These are phyloP conservation scores for Cercospora beticola DNA, from an alignment of 2,329 filamentous ascomycete genomes.

Conservation along the genomic window DNA sequence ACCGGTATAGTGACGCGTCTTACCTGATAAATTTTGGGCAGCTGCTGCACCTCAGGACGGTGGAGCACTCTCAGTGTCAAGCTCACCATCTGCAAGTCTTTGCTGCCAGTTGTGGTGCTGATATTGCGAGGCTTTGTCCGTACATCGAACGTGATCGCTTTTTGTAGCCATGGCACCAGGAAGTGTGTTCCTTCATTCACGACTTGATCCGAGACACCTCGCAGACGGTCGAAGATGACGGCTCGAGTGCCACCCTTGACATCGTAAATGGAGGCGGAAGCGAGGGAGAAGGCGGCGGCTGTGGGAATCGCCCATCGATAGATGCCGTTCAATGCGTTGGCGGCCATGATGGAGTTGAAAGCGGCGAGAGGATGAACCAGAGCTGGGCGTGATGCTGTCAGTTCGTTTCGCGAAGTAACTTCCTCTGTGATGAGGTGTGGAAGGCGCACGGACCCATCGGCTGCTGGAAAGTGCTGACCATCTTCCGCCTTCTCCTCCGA, in stretches of 20 bases:
- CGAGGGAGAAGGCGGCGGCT: constrained; percentile 64
- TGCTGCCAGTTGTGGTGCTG: constrained; percentile 93
- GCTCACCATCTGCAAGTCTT: constrained; percentile 99
- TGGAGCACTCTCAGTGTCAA: constrained; percentile 94
- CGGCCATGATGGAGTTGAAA: constrained; percentile 29
- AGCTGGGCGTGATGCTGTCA: not conserved
- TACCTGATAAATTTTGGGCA: constrained; percentile 99
- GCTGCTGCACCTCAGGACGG: constrained; percentile 83
- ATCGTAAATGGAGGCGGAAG: constrained; percentile 87
- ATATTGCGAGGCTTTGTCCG: constrained; percentile 97
- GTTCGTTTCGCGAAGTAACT: not conserved
- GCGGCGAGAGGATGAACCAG: not conserved
- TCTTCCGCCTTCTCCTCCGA: constrained; percentile 1
- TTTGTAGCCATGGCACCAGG: constrained; percentile 91
- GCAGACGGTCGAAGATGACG: constrained; percentile 94
- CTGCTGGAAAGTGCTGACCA: constrained; percentile 6
- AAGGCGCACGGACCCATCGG: not conserved
- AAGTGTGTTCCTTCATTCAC: constrained; percentile 97
- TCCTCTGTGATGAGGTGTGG: not conserved
- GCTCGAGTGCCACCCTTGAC: constrained; percentile 92
- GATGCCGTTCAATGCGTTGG: constrained; percentile 58
- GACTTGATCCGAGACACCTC: constrained; percentile 89
- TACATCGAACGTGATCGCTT: constrained; percentile 92
- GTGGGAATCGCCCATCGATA: constrained; percentile 72
- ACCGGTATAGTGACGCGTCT: constrained; percentile 29